Conservation (phyloP, 805 yeast species). For the Kodamaea sagamina region DNA sequence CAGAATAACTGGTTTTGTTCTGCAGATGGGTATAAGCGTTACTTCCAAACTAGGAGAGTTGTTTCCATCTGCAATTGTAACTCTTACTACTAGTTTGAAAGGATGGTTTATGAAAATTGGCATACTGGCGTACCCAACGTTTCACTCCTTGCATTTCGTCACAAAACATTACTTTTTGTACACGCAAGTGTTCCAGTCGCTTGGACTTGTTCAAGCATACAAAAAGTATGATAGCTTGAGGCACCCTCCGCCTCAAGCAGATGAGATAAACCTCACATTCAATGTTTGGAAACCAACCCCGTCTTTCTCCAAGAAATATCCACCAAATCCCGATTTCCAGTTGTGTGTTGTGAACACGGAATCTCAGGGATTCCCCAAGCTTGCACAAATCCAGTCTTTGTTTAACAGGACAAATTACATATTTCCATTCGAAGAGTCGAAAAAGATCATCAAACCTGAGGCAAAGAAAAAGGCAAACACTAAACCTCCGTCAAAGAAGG, state of each 20-base stretch:
- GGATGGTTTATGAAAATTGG: conserved; percentile 13
- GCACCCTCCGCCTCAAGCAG: not conserved
- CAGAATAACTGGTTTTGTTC: not conserved
- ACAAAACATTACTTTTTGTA: conserved; percentile 30
- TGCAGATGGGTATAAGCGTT: too few species aligned
- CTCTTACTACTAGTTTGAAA: not conserved
- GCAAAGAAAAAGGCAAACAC: conserved; percentile 5
- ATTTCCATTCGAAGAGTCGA: conserved; percentile 6
- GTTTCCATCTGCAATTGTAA: too few species aligned
- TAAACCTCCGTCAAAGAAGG: conserved; percentile 27
- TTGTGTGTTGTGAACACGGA: conserved; percentile 57
- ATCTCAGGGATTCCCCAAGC: conserved; percentile 47
- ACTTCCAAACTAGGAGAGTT: too few species aligned
- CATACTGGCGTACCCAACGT: conserved; percentile 17
- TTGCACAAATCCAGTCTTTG: conserved; percentile 39
- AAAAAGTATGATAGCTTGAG: conserved; percentile 5
- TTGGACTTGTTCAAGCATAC: conserved; percentile 22
- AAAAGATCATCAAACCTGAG: not conserved
- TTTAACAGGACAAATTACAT: conserved; percentile 19
- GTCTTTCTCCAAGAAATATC: conserved; percentile 65
- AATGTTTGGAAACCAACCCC: conserved; percentile 86
- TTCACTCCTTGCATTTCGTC: conserved; percentile 20
- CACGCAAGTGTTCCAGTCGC: conserved; percentile 24
- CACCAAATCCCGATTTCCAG: conserved; percentile 76
- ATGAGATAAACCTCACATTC: conserved; percentile 42